These are phyloP conservation scores for Helicocarpus griseus DNA, from an alignment of 2,329 filamentous ascomycete species.

Conservation along the genomic window DNA sequence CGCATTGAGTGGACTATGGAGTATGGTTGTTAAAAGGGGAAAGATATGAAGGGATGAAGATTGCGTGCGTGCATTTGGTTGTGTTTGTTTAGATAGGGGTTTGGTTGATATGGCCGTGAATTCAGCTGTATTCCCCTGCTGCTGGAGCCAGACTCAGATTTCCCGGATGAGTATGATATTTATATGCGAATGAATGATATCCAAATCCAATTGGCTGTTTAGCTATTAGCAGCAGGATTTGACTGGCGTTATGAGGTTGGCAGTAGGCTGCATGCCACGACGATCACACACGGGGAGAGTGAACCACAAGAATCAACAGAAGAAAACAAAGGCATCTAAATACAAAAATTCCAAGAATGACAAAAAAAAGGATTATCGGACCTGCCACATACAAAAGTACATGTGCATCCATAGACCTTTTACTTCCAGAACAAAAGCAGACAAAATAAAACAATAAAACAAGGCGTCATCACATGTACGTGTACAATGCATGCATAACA, in stretches of 20 bases:
- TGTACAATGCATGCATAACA: not conserved
- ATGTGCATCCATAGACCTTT: not conserved
- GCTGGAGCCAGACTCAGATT: too few species aligned
- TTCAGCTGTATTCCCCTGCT: too few species aligned
- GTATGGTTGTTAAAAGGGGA: too few species aligned
- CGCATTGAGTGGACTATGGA: slow-evolving; percentile 5
- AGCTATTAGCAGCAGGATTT: not conserved
- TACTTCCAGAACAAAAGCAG: not conserved
- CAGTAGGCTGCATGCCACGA: not conserved
- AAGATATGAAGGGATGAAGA: not conserved
- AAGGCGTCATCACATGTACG: not conserved
- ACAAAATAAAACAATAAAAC: slow-evolving; percentile 2
- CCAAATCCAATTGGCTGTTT: not conserved
- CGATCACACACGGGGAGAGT: not conserved
- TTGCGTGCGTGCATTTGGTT: too few species aligned
- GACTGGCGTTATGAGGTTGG: not conserved
- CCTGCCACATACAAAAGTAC: not conserved
- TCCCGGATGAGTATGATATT: too few species aligned
- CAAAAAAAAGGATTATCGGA: not conserved
- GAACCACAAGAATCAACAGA: not conserved
- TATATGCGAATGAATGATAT: not conserved
- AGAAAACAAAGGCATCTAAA: slow-evolving; percentile 8
- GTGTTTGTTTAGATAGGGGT: too few species aligned
- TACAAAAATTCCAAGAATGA: not conserved
- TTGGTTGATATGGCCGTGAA: too few species aligned